phyloP scores from a whole-genome alignment of 2,329 filamentous ascomycete genomes.

The Aureobasidium sp. region DNA sequence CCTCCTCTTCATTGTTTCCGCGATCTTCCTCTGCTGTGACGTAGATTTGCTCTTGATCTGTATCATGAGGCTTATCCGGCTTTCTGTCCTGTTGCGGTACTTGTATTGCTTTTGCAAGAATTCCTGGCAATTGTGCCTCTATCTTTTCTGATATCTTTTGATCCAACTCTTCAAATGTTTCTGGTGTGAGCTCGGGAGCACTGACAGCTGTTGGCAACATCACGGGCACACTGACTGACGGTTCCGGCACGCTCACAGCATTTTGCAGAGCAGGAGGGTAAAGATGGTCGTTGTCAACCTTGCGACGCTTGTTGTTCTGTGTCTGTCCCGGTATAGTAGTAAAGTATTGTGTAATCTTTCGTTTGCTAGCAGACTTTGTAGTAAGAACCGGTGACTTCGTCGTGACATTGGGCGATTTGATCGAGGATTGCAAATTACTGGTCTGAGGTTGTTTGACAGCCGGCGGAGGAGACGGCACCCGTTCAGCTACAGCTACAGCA shows the following conservation, averaged over 20 bases:
- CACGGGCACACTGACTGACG: background rate
- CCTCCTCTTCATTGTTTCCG: background rate
- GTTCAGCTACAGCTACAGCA: background rate
- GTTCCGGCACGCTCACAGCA: background rate
- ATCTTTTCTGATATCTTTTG: background rate
- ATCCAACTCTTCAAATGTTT: background rate
- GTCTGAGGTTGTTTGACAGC: constrained; percentile 1
- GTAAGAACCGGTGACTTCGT: background rate
- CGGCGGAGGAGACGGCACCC: background rate
- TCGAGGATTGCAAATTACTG: background rate
- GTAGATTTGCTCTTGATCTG: constrained; percentile 5
- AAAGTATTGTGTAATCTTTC: constrained; percentile 6
- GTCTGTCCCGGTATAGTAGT: background rate
- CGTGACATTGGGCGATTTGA: background rate
- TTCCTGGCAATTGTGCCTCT: background rate
- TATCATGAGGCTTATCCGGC: constrained; percentile 6
- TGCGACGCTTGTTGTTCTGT: constrained; percentile 14
- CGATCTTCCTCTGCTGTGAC: constrained; percentile 2
- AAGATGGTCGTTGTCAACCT: background rate
- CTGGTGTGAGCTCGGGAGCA: background rate
- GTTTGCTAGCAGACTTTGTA: background rate
- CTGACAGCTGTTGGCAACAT: background rate
- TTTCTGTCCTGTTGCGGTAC: background rate
- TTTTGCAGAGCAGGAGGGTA: background rate
- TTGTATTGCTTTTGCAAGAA: background rate